Percentiles rank a stretch among this genome's conserved stretches.
Evolutionary conservation across 176 grass and related monocot species (phyloP).

Genomic region (Aegilops sharonensis): DNA sequence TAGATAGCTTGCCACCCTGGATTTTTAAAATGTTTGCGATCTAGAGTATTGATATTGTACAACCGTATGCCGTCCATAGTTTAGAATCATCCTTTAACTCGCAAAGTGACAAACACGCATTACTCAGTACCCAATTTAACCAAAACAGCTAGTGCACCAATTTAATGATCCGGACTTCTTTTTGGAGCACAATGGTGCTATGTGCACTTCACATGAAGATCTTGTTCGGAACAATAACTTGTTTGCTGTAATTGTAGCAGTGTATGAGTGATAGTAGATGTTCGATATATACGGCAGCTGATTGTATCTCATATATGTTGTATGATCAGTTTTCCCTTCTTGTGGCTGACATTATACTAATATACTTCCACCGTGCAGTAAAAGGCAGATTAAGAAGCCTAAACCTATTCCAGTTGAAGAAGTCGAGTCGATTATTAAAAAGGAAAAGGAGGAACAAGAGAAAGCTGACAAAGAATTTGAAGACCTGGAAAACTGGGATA

Average conservation of each 20-base stretch:
- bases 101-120: background rate
- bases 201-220: background rate
- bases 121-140: background rate
- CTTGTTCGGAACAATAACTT: background rate
- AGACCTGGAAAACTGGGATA: constrained; percentile 41
- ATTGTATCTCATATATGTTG: background rate
- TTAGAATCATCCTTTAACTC: background rate
- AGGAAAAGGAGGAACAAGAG: constrained; percentile 82
- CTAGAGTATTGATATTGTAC: constrained; percentile 3
- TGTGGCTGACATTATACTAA: background rate
- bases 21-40: background rate
- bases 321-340: background rate
- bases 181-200: background rate
- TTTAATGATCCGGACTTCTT: background rate
- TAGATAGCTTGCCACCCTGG: background rate
- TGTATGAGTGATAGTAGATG: background rate
- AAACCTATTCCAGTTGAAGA: constrained; percentile 69
- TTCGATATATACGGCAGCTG: background rate
- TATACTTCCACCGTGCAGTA: constrained; percentile 48
- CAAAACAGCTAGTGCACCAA: background rate
- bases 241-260: background rate
- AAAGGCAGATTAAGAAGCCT: constrained; percentile 86
- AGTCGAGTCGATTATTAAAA: constrained; percentile 62
- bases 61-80: background rate
- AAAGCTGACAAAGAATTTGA: constrained; percentile 63